Conservation (phyloP, 805 yeast species). For the Middelhovenomyces tepae region DNA sequence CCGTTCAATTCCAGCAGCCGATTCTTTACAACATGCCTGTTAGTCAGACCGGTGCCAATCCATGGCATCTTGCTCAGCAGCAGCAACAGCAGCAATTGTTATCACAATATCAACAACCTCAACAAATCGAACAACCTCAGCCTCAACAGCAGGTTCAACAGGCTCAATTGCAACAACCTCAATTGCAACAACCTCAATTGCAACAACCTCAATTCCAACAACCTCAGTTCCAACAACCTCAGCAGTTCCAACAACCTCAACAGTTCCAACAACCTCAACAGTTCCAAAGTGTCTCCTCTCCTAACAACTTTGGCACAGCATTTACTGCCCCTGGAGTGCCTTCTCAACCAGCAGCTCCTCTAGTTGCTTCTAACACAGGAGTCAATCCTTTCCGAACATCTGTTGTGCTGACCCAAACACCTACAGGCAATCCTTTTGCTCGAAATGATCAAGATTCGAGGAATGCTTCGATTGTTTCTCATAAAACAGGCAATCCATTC, state of each 20-base stretch:
- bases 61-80: slow-evolving; percentile 5
- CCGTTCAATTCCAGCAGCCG: too few species aligned
- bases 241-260: slow-evolving; percentile 17
- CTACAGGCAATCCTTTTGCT: slow-evolving; percentile 5
- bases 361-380: slow-evolving; percentile 1
- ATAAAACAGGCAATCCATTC: background rate
- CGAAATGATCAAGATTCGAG: slow-evolving; percentile 3
- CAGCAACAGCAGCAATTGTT: slow-evolving; percentile 16
- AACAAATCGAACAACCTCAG: slow-evolving; percentile 10
- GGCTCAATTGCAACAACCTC: slow-evolving; percentile 10
- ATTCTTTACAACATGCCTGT: too few species aligned
- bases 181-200: slow-evolving; percentile 15
- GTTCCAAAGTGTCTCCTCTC: slow-evolving; percentile 8
- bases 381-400: slow-evolving; percentile 6
- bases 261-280: slow-evolving; percentile 15
- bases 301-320: background rate
- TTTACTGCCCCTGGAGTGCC: slow-evolving; percentile 5
- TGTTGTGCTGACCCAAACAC: slow-evolving; percentile 2
- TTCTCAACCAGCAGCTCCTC: slow-evolving; percentile 5
- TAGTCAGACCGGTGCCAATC: slow-evolving; percentile 9
- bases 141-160: slow-evolving; percentile 11
- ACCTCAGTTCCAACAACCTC: slow-evolving; percentile 18
- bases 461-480: slow-evolving; percentile 5
- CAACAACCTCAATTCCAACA: slow-evolving; percentile 14
- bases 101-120: slow-evolving; percentile 15